Evolutionary conservation across 768 basidiomycete species (phyloP), one percentile per base, ranked within the genome.

Genomic region (Podaxis sp.): DNA sequence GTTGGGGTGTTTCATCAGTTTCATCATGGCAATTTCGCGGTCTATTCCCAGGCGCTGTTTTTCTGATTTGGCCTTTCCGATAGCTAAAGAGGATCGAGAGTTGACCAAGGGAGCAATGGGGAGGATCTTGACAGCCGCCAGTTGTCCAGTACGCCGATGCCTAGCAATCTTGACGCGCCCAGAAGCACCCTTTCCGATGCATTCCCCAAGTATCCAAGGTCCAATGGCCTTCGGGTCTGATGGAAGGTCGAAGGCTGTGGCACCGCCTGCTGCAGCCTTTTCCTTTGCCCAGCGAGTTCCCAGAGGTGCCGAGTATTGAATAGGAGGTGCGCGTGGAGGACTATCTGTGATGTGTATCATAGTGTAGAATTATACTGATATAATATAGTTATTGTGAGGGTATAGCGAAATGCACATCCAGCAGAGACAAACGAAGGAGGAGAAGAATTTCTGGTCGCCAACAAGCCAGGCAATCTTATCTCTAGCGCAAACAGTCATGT

Each of bases 11-110:
- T 95, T 92, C 88, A 98, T 95, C 67, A 98, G 89, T 73, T 98
- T 98, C 95, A 98, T 96, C 88, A 98, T 95, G 59, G 91, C 93
- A 62, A 98, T 96, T 73, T 98, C 95, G 64, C 93, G 79, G 71
- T 97, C 94, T 62, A 98, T 89, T 3, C 91, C 90, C 50, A 95
- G 82, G 61, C 89, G 84, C 63, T 88, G 86, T 72, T 92, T 93
- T 63, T 93, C 90, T 2, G 83, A 82, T 74, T 89, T 90, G 3
- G 83, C 87, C 63, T 83, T 80, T 65, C 85, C 83, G 40, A 85
- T 84, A 5, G 82, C 82, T 63, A 87, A 71, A 59, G 89, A 88
- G 18, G 81, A 81, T 50, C 91, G 84, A 38, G 91, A 90, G 69
- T 80, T 84, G 66, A 90, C 80, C 36, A 93, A 77, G 18, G 91